A percentile compares a stretch with the other conserved stretches of the same genome.
These are phyloP conservation scores for Calycina marina DNA, from an alignment of 2,329 filamentous ascomycete species.

Conservation along the genomic window DNA sequence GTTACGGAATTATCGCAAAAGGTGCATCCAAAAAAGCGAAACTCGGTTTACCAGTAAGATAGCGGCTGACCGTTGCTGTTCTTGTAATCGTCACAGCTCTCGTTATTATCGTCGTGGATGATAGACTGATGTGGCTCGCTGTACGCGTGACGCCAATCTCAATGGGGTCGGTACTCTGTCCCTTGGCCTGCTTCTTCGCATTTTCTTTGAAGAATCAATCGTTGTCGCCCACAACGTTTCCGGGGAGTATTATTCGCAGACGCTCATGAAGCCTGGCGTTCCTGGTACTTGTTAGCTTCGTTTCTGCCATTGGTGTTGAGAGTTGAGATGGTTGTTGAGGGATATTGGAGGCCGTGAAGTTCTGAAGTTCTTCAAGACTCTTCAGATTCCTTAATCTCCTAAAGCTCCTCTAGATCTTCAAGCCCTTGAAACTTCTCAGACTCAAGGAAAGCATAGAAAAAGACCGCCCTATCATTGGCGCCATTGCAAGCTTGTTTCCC, in stretches of 20 bases:
- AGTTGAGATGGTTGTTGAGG: not conserved
- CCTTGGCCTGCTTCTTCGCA: conserved; percentile 12
- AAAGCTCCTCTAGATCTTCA: too few relatives aligned
- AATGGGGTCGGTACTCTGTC: conserved; percentile 13
- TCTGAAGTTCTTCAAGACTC: too few relatives aligned
- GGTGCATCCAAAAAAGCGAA: too few relatives aligned
- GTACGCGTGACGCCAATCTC: too few relatives aligned
- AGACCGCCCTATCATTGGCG: conserved; percentile 20
- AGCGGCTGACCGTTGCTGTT: too few relatives aligned
- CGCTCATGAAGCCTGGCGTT: conserved; percentile 44
- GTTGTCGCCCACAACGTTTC: conserved; percentile 44
- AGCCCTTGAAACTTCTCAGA: too few relatives aligned
- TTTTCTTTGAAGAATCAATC: conserved; percentile 29
- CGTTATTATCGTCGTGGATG: too few relatives aligned
- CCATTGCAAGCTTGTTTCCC: conserved; percentile 27
- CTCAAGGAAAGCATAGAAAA: not conserved
- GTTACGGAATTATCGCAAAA: too few relatives aligned
- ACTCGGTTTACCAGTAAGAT: too few relatives aligned
- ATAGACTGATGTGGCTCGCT: too few relatives aligned
- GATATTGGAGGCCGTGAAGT: not conserved
- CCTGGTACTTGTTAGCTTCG: not conserved
- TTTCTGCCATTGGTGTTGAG: not conserved
- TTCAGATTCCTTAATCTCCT: too few relatives aligned
- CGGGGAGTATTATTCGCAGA: conserved; percentile 58
- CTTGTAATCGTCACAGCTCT: too few relatives aligned